phyloP scores from a whole-genome alignment of 345 rosid genomes.

The Excoecaria cochinchinensis region DNA sequence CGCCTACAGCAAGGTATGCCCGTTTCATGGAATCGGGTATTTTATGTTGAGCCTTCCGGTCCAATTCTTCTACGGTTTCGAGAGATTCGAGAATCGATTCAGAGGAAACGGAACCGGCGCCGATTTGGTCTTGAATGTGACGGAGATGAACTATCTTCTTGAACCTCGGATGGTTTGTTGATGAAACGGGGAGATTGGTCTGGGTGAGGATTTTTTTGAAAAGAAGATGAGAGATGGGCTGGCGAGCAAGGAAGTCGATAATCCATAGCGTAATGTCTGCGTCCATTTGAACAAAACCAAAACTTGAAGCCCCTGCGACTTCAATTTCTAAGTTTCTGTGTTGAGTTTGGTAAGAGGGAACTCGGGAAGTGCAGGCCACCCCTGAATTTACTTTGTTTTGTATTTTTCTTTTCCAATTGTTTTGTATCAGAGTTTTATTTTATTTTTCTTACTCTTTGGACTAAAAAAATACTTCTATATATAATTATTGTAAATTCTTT shows the following conservation, averaged over 20 bases:
- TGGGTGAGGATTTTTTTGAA: constrained; percentile 22
- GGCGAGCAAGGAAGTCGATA: constrained; percentile 37
- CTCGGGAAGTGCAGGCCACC: too few species aligned
- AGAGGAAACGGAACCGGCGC: constrained; percentile 25
- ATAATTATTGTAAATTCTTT: too few species aligned
- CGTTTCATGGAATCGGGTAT: constrained; percentile 43
- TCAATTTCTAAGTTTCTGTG: too few species aligned
- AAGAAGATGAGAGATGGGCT: constrained; percentile 14
- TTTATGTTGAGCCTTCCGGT: constrained; percentile 30
- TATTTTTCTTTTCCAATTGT: too few species aligned
- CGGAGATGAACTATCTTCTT: constrained; percentile 45
- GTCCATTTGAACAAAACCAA: constrained; percentile 9
- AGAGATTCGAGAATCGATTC: constrained; percentile 52
- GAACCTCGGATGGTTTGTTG: constrained; percentile 18
- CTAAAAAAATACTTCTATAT: too few species aligned
- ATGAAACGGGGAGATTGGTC: constrained; percentile 3
- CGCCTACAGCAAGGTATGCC: constrained; percentile 54
- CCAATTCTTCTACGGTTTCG: constrained; percentile 38
- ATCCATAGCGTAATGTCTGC: constrained; percentile 30
- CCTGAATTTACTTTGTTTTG: too few species aligned
- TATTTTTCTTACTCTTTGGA: too few species aligned
- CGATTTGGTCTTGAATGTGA: constrained; percentile 36
- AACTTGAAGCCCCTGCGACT: too few species aligned
- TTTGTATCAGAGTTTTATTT: too few species aligned
- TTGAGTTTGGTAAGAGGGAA: too few species aligned